Percentiles rank a stretch among this genome's conserved stretches.
Evolutionary conservation across 495 filamentous ascomycete genomes (phyloP).

Genomic region (Aspergillus saccharolyticus): DNA sequence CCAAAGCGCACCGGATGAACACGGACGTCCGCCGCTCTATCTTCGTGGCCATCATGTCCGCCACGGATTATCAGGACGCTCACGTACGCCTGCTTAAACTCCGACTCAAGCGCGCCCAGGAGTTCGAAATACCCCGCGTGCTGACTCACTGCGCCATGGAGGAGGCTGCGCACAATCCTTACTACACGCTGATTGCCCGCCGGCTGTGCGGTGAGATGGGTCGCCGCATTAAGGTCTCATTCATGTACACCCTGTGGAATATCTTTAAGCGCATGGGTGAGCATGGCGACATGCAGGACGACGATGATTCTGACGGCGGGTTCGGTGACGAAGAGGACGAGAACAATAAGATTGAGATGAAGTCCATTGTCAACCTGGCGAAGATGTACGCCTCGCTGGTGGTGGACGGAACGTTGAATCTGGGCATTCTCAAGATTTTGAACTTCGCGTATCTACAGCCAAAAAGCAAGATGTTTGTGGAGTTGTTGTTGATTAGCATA

Average conservation of each 20-base stretch:
- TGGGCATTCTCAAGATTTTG: constrained; percentile 69
- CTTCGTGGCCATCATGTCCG: constrained; percentile 86
- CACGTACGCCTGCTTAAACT: constrained; percentile 73
- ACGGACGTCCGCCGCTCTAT: constrained; percentile 89
- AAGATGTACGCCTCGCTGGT: constrained; percentile 78
- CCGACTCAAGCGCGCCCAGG: constrained; percentile 76
- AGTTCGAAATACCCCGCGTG: constrained; percentile 81
- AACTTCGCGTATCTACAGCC: constrained; percentile 72
- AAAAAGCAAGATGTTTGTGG: constrained; percentile 71
- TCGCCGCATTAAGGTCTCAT: constrained; percentile 68
- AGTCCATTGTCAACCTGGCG: constrained; percentile 80
- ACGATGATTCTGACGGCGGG: constrained; percentile 43
- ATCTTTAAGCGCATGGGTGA: constrained; percentile 85
- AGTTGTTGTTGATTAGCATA: constrained; percentile 70
- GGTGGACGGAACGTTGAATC: constrained; percentile 54
- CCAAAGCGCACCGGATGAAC: constrained; percentile 86
- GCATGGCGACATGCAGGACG: constrained; percentile 50
- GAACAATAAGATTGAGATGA: constrained; percentile 44
- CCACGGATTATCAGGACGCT: constrained; percentile 79
- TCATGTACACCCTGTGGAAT: constrained; percentile 82
- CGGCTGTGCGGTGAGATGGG: constrained; percentile 62
- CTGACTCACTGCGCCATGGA: constrained; percentile 81
- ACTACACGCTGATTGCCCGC: constrained; percentile 80
- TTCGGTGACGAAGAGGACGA: constrained; percentile 49
- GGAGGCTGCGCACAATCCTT: constrained; percentile 83